These are phyloP conservation scores for Schizophyllum commune DNA, from an alignment of 1,284 basidiomycete species.

Conservation along the genomic window DNA sequence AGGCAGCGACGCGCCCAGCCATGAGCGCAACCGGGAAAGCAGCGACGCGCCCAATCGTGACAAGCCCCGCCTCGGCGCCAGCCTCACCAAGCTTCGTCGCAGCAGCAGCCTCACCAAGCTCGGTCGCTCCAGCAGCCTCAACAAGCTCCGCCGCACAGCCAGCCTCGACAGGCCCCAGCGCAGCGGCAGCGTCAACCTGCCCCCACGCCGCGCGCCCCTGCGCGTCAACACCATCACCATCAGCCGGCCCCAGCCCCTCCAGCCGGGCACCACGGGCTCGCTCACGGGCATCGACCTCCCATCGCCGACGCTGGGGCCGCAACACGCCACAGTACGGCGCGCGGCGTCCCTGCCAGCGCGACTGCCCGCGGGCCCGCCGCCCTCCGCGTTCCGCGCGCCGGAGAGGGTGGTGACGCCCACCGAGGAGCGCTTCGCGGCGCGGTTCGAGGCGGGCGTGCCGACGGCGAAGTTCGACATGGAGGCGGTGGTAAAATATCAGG, in stretches of 20 bases:
- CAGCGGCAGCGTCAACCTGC: neutral
- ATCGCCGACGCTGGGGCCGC: too few relatives aligned
- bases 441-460: neutral
- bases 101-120: too few relatives aligned
- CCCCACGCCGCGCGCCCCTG: neutral
- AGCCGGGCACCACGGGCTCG: neutral
- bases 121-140: too few relatives aligned
- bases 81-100: too few relatives aligned
- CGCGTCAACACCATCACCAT: neutral
- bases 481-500: too few relatives aligned
- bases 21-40: too few relatives aligned
- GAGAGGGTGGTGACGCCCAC: neutral
- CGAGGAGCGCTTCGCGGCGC: neutral
- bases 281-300: neutral
- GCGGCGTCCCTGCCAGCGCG: neutral
- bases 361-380: neutral
- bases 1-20: too few relatives aligned
- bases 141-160: neutral
- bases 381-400: neutral
- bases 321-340: neutral
- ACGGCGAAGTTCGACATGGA: too few relatives aligned
- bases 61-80: too few relatives aligned
- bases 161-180: neutral
- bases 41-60: too few relatives aligned
- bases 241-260: neutral